Conservation (phyloP, 208 protist genomes). For the Phytomonas sp. region DNA sequence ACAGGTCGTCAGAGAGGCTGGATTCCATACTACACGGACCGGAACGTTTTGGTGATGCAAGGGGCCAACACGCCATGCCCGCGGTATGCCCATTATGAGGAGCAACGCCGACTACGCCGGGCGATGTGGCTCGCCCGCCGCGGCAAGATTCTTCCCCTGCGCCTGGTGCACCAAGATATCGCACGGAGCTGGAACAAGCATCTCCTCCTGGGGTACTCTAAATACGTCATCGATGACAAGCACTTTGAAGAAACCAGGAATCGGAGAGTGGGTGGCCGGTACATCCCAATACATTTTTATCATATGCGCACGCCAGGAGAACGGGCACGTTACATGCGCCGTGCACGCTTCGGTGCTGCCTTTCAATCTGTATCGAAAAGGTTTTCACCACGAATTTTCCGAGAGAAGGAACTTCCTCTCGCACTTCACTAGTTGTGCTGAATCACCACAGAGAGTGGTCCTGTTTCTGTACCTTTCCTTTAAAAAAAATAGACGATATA, state of each 20-base stretch:
- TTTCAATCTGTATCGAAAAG: constrained; percentile 6
- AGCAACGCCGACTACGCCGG: constrained; percentile 31
- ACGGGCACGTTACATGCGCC: constrained; percentile 9
- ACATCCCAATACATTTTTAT: background rate
- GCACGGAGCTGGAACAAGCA: constrained; percentile 38
- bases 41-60: constrained; percentile 32
- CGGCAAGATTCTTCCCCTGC: constrained; percentile 52
- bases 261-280: background rate
- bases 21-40: constrained; percentile 65
- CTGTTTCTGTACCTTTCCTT: background rate
- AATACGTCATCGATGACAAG: constrained; percentile 14
- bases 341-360: background rate
- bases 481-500: background rate
- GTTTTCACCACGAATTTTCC: constrained; percentile 2
- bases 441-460: background rate
- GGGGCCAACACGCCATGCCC: constrained; percentile 10
- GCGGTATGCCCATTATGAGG: constrained; percentile 19
- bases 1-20: constrained; percentile 50
- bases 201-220: constrained; percentile 62
- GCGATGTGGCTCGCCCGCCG: constrained; percentile 60
- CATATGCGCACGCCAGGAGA: constrained; percentile 3
- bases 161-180: constrained; percentile 34
- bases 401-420: background rate
- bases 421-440: background rate
- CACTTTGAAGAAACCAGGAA: background rate